phyloP scores from a whole-genome alignment of 2,329 filamentous ascomycete genomes.

The Ophiostoma montium region DNA sequence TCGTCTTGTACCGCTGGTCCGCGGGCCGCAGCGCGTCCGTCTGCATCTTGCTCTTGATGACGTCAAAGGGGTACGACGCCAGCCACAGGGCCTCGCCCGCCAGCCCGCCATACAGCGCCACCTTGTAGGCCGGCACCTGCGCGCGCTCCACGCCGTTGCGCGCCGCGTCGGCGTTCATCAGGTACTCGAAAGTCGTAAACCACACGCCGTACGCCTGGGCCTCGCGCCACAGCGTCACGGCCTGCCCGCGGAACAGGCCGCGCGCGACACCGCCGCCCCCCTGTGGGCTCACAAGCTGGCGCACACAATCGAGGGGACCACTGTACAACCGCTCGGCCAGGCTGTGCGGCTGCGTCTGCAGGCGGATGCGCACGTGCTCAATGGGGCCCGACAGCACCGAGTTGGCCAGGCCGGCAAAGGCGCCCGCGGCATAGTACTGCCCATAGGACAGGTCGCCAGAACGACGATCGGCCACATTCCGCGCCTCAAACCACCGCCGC shows the following conservation, averaged over 20 bases:
- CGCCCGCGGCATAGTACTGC: constrained; percentile 83
- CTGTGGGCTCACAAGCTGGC: constrained; percentile 61
- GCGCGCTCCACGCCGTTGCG: constrained; percentile 63
- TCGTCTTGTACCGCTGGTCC: constrained; percentile 55
- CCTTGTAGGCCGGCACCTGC: constrained; percentile 69
- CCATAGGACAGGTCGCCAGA: constrained; percentile 52
- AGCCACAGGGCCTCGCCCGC: constrained; percentile 93
- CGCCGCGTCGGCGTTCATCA: constrained; percentile 81
- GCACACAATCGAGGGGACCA: constrained; percentile 81
- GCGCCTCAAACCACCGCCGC: constrained; percentile 67
- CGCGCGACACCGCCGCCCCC: constrained; percentile 50
- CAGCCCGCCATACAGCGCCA: constrained; percentile 83
- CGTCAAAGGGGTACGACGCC: constrained; percentile 86
- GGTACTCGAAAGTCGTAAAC: constrained; percentile 90
- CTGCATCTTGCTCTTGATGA: constrained; percentile 99
- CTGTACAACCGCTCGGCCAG: constrained; percentile 54
- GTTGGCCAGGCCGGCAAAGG: constrained; percentile 87
- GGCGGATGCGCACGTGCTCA: constrained; percentile 88
- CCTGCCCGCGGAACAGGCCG: constrained; percentile 76
- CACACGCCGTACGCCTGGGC: constrained; percentile 90
- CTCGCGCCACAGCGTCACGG: constrained; percentile 76
- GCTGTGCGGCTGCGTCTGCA: constrained; percentile 93
- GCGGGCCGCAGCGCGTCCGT: constrained; percentile 72
- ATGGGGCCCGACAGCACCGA: constrained; percentile 79
- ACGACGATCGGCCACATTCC: constrained; percentile 45